These are phyloP conservation scores for Trametes coccinea DNA, from an alignment of 768 basidiomycete species.

Conservation along the genomic window DNA sequence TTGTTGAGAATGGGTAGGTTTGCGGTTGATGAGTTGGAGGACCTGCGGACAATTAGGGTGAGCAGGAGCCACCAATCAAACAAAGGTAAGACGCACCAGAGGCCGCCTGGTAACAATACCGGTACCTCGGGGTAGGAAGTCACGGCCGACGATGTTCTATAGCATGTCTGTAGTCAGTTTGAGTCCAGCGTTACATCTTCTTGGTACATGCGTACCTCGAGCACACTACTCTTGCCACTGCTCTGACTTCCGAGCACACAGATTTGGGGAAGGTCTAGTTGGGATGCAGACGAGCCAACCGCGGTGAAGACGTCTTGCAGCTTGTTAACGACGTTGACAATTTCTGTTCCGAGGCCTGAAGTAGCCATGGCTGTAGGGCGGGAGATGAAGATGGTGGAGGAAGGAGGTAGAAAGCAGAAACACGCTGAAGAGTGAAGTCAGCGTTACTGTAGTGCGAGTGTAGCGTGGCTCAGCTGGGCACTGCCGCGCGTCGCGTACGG, in stretches of 20 bases:
- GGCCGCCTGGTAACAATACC: constrained; percentile 98
- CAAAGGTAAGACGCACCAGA: constrained; percentile 56
- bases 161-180: background rate
- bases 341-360: constrained; percentile 75
- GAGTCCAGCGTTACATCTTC: background rate
- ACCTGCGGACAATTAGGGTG: constrained; percentile 47
- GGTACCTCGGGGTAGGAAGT: constrained; percentile 97
- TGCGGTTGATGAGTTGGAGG: constrained; percentile 91
- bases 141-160: constrained; percentile 96
- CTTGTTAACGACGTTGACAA: constrained; percentile 81
- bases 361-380: constrained; percentile 34
- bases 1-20: constrained; percentile 46
- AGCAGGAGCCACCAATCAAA: background rate
- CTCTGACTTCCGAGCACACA: constrained; percentile 91
- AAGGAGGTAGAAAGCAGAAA: constrained; percentile 3
- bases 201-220: constrained; percentile 61
- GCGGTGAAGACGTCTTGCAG: constrained; percentile 89
- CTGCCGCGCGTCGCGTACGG: constrained; percentile 19
- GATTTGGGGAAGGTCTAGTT: constrained; percentile 90
- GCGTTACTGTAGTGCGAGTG: too few relatives aligned
- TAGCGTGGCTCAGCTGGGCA: background rate
- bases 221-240: constrained; percentile 91
- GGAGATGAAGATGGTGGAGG: constrained; percentile 8
- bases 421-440: background rate
- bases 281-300: constrained; percentile 72